A percentile compares a stretch with the other conserved stretches of the same genome.
Conservation (phyloP, 352 stramenopile species). For the Pythium monospermum region DNA sequence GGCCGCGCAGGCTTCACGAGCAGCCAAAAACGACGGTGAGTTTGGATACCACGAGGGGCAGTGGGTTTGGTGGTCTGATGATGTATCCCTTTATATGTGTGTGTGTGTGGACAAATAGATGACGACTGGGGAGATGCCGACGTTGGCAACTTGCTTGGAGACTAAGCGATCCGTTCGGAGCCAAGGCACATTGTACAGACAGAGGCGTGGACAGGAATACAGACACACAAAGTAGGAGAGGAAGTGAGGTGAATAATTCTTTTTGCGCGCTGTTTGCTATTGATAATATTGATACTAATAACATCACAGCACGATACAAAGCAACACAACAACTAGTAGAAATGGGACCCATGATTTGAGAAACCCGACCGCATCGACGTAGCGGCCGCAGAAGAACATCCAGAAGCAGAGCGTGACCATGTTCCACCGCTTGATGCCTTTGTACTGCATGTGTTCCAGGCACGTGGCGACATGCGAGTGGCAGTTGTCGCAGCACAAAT, state of each 20-base stretch:
- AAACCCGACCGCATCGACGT: conserved; percentile 35
- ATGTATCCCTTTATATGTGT: not conserved
- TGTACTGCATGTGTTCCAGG: conserved; percentile 57
- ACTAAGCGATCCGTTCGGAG: conserved; percentile 23
- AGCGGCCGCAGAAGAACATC: conserved; percentile 68
- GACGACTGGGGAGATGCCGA: conserved; percentile 81
- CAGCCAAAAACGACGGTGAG: conserved; percentile 55
- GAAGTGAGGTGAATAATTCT: too few relatives aligned
- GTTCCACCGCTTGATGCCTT: conserved; percentile 57
- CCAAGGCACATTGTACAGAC: not conserved
- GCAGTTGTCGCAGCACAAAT: conserved; percentile 96
- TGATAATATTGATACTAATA: too few relatives aligned
- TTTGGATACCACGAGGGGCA: too few relatives aligned
- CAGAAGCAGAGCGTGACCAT: conserved; percentile 82
- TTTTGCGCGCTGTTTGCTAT: too few relatives aligned
- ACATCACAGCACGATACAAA: conserved; percentile 22
- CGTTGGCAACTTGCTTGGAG: conserved; percentile 66
- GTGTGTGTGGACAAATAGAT: conserved; percentile 13
- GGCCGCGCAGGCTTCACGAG: conserved; percentile 19
- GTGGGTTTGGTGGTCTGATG: too few relatives aligned
- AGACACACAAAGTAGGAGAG: too few relatives aligned
- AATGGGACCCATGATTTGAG: conserved; percentile 40
- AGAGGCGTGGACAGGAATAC: too few relatives aligned
- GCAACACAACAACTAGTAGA: conserved; percentile 15
- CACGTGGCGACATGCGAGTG: conserved; percentile 93